Evolutionary conservation across 139 green algal genomes (phyloP), one percentile per base, ranked within the genome.

Genomic region (Haematococcus sp.): DNA sequence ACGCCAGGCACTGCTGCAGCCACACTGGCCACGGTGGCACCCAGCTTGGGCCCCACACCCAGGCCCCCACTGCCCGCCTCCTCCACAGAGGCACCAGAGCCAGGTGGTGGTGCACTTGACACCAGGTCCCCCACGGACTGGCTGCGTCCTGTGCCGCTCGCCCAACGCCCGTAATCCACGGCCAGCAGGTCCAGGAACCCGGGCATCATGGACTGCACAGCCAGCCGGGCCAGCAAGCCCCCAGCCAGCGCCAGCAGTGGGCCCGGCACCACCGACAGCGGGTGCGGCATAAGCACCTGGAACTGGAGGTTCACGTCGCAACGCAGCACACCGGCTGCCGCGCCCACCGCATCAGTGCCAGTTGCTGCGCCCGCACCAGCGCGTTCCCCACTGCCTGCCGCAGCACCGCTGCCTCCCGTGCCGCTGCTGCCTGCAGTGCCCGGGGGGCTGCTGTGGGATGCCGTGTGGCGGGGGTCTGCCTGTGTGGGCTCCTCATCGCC

Each of bases 141-240:
- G 15, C 32, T 49, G 13, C 54, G 66, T 7, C 63, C 73, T 20
- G 35, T 68, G 27, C 70, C 76, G 23, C 28, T 20, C 2, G 76
- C 63, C 76, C 76, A 82, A 2, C 76, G 63, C 0, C 43, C 65
- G 44, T 82, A 82, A 33, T 82, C 76, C 23, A 63, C 65, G 5
- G 70, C 64, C 1, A 82, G 64, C 76, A 82, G 55, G 49, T 82
- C 81, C 58, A 86, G 35, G 32, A 86, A 86, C 49, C 56, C 69
- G 1, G 81, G 81, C 64, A 86, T 49, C 59, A 86, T 69, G 13
- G 73, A 73, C 49, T 77, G 68, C 64, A 86, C 79, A 19, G 73
- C 76, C 23, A 83, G 71, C 58, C 72, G 71, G 2, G 76, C 81
- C 0, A 86, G 70, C n/a, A 86, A 35, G 31, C 68, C 52, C 15